Evolutionary conservation across 495 filamentous ascomycete species (phyloP).

Genomic region (Penicillium goetzii): DNA sequence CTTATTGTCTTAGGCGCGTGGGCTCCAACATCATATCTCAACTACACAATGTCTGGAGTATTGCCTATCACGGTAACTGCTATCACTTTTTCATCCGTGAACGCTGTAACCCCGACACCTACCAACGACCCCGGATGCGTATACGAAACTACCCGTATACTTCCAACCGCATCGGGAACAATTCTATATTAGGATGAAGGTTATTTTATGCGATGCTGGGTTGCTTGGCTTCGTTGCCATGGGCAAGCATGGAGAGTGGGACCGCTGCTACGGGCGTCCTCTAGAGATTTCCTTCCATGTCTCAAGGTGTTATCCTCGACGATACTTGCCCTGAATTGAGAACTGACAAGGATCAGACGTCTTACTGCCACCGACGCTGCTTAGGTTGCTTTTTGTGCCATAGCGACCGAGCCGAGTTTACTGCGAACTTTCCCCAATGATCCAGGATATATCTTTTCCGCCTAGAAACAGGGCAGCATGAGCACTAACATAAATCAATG

Average conservation of each 20-base stretch:
- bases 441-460: not conserved
- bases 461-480: too few species aligned
- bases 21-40: too few species aligned
- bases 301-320: not conserved
- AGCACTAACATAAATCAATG: too few species aligned
- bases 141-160: too few species aligned
- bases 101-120: too few species aligned
- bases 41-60: too few species aligned
- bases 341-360: not conserved
- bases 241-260: not conserved
- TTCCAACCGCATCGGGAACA: too few species aligned
- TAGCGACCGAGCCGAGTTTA: not conserved
- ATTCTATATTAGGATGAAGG: not conserved
- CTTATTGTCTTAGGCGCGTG: too few species aligned
- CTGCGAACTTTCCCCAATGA: not conserved
- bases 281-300: not conserved
- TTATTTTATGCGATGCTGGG: not conserved
- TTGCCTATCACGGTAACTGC: too few species aligned
- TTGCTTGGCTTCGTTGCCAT: not conserved
- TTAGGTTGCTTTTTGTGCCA: not conserved
- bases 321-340: not conserved
- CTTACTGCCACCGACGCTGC: not conserved
- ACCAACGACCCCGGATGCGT: too few species aligned
- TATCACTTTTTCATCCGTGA: too few species aligned
- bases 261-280: not conserved